phyloP scores from a whole-genome alignment of 2,329 filamentous ascomycete genomes.

The Aplosporella prunicola region DNA sequence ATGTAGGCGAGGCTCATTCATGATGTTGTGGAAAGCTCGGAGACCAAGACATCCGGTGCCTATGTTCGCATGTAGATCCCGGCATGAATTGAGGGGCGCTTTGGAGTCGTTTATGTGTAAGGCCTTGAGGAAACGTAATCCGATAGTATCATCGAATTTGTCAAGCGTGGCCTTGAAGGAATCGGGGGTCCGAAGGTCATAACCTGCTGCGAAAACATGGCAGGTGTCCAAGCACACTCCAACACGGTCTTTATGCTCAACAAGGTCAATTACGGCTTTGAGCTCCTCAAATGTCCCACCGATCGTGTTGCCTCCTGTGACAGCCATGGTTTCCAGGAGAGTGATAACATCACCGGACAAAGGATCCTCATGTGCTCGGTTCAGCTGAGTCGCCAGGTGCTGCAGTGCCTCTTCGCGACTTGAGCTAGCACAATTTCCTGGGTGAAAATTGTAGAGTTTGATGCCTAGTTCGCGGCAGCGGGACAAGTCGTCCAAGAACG shows the following conservation, averaged over 20 bases:
- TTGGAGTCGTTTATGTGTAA: constrained; percentile 95
- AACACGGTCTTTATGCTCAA: constrained; percentile 73
- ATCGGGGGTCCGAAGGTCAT: constrained; percentile 70
- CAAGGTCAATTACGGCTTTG: constrained; percentile 66
- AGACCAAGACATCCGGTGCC: constrained; percentile 89
- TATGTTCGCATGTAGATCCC: constrained; percentile 92
- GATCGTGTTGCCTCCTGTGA: constrained; percentile 68
- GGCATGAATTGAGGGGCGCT: constrained; percentile 68
- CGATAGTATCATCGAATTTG: constrained; percentile 69
- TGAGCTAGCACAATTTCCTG: constrained; percentile 65
- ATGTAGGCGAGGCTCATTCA: constrained; percentile 71
- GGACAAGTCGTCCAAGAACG: constrained; percentile 78
- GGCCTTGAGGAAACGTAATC: constrained; percentile 69
- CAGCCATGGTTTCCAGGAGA: constrained; percentile 92
- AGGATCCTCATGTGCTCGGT: constrained; percentile 63
- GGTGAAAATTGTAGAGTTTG: constrained; percentile 94
- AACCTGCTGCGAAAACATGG: constrained; percentile 88
- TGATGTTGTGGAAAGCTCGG: constrained; percentile 78
- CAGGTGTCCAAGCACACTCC: constrained; percentile 96
- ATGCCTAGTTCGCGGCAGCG: constrained; percentile 84
- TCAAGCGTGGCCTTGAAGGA: constrained; percentile 64
- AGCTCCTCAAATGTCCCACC: constrained; percentile 81
- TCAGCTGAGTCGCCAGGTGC: constrained; percentile 74
- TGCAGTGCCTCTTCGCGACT: constrained; percentile 59
- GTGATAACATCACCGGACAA: constrained; percentile 64